Conservation (phyloP, 805 yeast genomes). For the Metschnikowia lunata region DNA sequence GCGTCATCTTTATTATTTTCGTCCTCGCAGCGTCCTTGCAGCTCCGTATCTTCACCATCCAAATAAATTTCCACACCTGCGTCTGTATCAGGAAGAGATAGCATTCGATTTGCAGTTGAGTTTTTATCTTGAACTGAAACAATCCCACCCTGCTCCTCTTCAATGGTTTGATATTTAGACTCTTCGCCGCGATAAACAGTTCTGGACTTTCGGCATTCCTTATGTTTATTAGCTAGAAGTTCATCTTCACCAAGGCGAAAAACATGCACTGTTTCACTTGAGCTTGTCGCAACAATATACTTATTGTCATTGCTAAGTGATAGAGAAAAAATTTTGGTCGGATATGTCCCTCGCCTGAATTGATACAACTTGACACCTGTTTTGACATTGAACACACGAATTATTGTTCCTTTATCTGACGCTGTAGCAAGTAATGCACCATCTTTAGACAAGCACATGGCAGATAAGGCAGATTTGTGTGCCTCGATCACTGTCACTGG, state of each 20-base stretch:
- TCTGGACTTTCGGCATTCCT: slow-evolving; percentile 21
- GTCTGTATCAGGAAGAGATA: neutral
- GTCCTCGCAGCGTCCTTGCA: neutral
- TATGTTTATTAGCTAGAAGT: slow-evolving; percentile 36
- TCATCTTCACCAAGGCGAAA: slow-evolving; percentile 65
- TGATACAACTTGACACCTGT: slow-evolving; percentile 63
- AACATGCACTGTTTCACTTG: slow-evolving; percentile 90
- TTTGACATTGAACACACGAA: slow-evolving; percentile 70
- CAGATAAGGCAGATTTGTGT: slow-evolving; percentile 73
- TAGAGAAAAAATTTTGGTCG: slow-evolving; percentile 73
- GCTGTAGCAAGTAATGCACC: slow-evolving; percentile 86
- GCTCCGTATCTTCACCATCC: neutral
- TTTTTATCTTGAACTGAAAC: neutral
- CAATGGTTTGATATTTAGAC: slow-evolving; percentile 23
- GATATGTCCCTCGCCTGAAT: slow-evolving; percentile 82
- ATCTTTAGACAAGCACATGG: slow-evolving; percentile 63
- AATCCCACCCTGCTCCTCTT: slow-evolving; percentile 18
- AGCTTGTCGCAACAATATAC: slow-evolving; percentile 76
- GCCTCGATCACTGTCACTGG: slow-evolving; percentile 83
- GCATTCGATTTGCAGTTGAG: neutral
- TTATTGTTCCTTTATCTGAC: slow-evolving; percentile 83
- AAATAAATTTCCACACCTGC: too few species aligned
- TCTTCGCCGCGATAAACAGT: slow-evolving; percentile 7
- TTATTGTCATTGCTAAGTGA: slow-evolving; percentile 68
- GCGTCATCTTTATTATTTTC: slow-evolving; percentile 9